Conservation (phyloP, 371 early-diverging fungal genomes). For the Mucor sp. region DNA sequence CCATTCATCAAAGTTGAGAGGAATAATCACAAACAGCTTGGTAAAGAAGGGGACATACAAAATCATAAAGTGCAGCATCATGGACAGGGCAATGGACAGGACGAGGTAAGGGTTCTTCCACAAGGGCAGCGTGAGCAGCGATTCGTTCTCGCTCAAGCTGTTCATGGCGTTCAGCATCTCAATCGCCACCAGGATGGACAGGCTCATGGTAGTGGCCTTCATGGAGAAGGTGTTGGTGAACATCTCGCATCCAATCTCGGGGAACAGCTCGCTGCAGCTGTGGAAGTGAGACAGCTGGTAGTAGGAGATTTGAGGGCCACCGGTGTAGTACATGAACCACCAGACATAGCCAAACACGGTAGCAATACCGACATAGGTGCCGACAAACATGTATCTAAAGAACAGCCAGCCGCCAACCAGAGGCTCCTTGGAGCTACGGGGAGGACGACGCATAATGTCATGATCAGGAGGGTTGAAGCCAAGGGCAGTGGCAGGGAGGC, state of each 20-base stretch:
- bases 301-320: constrained; percentile 88
- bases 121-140: constrained; percentile 85
- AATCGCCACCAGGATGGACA: constrained; percentile 93
- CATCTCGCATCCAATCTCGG: constrained; percentile 91
- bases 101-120: constrained; percentile 92
- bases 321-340: constrained; percentile 93
- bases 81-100: constrained; percentile 81
- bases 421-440: constrained; percentile 84
- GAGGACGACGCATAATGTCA: constrained; percentile 92
- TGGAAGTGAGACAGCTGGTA: constrained; percentile 92
- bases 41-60: constrained; percentile 90
- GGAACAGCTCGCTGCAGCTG: constrained; percentile 81
- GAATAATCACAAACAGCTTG: constrained; percentile 85
- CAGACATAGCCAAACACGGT: constrained; percentile 97
- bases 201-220: constrained; percentile 94
- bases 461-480: constrained; percentile 97
- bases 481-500: constrained; percentile 94
- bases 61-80: constrained; percentile 93
- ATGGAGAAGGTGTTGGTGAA: constrained; percentile 77
- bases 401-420: constrained; percentile 95
- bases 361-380: constrained; percentile 91
- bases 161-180: constrained; percentile 99
- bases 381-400: constrained; percentile 91
- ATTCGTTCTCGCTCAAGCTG: constrained; percentile 90
- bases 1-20: constrained; percentile 90